Evolutionary conservation across 2,329 filamentous ascomycete species (phyloP).

Genomic region (Penicillium aurantiogriseum): DNA sequence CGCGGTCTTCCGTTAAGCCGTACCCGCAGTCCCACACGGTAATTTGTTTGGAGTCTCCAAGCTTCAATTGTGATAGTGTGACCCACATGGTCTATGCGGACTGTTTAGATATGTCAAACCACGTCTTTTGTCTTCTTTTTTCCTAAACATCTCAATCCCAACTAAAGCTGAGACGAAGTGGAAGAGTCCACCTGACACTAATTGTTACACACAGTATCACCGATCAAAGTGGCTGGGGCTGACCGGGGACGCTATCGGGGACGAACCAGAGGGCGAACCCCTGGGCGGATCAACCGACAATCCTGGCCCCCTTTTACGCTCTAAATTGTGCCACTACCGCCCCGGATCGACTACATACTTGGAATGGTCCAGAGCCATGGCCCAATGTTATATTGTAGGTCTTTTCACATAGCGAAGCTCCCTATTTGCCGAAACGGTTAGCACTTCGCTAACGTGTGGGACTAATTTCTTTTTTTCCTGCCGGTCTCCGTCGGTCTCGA

Average conservation of each 20-base stretch:
- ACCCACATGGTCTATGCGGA: constrained; percentile 10
- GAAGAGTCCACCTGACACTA: neutral
- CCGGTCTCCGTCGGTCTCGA: constrained; percentile 9
- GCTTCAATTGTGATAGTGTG: neutral
- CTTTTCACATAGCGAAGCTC: neutral
- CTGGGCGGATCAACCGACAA: constrained; percentile 35
- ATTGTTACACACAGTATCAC: constrained; percentile 1
- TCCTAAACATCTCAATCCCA: neutral
- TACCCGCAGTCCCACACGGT: constrained; percentile 21
- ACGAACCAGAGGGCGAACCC: constrained; percentile 19
- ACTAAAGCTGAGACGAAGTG: constrained; percentile 4
- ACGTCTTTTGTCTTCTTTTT: no score
- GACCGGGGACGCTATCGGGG: constrained; percentile 3
- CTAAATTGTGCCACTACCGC: constrained; percentile 25
- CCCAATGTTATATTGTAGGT: neutral
- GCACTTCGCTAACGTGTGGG: neutral
- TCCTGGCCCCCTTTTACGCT: constrained; percentile 16
- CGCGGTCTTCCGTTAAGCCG: constrained; percentile 21
- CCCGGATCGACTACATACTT: constrained; percentile 24
- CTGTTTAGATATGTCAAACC: no score
- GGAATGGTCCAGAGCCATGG: constrained; percentile 4
- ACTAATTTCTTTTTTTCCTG: neutral
- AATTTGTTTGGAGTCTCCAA: constrained; percentile 1
- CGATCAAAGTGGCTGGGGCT: neutral
- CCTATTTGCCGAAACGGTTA: neutral